Evolutionary conservation across 495 filamentous ascomycete species (phyloP).

Genomic region (Amphirosellinia nigrospora): DNA sequence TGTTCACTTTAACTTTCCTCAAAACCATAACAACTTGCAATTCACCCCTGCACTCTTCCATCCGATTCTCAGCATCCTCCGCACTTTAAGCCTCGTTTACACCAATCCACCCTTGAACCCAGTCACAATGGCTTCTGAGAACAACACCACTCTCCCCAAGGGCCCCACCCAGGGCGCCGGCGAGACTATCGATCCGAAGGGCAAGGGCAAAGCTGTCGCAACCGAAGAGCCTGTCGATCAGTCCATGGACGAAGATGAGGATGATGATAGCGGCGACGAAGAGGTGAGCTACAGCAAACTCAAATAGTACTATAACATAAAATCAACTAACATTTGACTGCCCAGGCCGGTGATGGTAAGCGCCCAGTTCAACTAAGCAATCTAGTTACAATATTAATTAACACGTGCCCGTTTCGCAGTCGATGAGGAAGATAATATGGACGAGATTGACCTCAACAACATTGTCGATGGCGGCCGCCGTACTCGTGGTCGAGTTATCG

Average conservation of each 20-base stretch:
- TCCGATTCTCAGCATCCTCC: neutral
- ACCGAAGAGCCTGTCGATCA: constrained; percentile 58
- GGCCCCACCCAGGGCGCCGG: constrained; percentile 41
- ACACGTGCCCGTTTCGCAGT: constrained; percentile 56
- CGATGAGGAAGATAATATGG: constrained; percentile 81
- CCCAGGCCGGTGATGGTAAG: constrained; percentile 50
- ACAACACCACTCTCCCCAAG: constrained; percentile 42
- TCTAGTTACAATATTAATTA: constrained; percentile 25
- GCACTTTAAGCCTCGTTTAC: neutral
- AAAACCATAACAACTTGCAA: constrained; percentile 25
- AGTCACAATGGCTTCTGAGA: constrained; percentile 47
- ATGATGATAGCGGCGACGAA: constrained; percentile 68
- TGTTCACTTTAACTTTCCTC: constrained; percentile 20
- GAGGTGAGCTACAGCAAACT: constrained; percentile 55
- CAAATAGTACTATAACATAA: neutral
- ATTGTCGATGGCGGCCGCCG: constrained; percentile 80
- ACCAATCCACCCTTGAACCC: neutral
- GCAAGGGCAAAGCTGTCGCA: constrained; percentile 66
- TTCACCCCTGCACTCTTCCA: constrained; percentile 8
- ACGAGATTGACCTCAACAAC: constrained; percentile 87
- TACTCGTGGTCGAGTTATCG: constrained; percentile 83
- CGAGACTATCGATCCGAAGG: constrained; percentile 51
- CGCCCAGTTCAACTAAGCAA: constrained; percentile 14
- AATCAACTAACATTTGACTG: constrained; percentile 32
- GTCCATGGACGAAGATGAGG: constrained; percentile 72